These are phyloP conservation scores for Cystofilobasidium capitatum DNA, from an alignment of 768 basidiomycete genomes.

Conservation along the genomic window DNA sequence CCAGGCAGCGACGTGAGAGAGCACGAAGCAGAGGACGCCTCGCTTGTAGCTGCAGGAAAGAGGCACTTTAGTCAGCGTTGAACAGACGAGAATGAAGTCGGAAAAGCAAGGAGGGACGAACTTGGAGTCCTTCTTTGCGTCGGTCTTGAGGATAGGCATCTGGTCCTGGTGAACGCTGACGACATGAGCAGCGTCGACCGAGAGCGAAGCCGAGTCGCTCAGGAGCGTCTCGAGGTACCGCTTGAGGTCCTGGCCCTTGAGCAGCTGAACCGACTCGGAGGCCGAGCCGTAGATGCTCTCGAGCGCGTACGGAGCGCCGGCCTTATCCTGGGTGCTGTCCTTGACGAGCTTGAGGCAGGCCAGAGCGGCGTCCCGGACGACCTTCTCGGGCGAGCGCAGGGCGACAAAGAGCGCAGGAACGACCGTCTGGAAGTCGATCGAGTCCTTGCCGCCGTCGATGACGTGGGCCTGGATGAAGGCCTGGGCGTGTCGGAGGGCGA, in stretches of 20 bases:
- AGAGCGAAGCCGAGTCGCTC: conserved; percentile 56
- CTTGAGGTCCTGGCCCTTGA: conserved; percentile 33
- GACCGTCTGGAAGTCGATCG: conserved; percentile 41
- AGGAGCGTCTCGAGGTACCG: conserved; percentile 70
- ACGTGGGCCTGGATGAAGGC: conserved; percentile 72
- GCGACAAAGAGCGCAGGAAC: conserved; percentile 37
- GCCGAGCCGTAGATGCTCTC: conserved; percentile 24
- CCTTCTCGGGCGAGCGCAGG: conserved; percentile 31
- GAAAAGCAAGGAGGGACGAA: conserved; percentile 38
- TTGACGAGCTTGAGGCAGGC: conserved; percentile 20
- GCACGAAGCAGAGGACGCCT: conserved; percentile 61
- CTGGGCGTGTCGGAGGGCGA: conserved; percentile 62
- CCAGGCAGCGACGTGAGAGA: conserved; percentile 66
- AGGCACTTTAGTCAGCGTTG: conserved; percentile 16
- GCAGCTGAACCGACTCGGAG: conserved; percentile 30
- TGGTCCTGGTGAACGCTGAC: conserved; percentile 54
- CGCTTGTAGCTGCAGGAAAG: conserved; percentile 52
- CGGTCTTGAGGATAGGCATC: conserved; percentile 45
- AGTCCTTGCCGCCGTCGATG: conserved; percentile 44
- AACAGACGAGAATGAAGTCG: not conserved
- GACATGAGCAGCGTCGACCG: conserved; percentile 50
- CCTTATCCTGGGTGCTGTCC: not conserved
- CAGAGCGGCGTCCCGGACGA: conserved; percentile 36
- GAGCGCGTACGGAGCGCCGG: conserved; percentile 19
- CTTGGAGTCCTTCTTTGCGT: conserved; percentile 51